Evolutionary conservation across 2,329 filamentous ascomycete species (phyloP).

Genomic region (Trichoderma pleuroti): DNA sequence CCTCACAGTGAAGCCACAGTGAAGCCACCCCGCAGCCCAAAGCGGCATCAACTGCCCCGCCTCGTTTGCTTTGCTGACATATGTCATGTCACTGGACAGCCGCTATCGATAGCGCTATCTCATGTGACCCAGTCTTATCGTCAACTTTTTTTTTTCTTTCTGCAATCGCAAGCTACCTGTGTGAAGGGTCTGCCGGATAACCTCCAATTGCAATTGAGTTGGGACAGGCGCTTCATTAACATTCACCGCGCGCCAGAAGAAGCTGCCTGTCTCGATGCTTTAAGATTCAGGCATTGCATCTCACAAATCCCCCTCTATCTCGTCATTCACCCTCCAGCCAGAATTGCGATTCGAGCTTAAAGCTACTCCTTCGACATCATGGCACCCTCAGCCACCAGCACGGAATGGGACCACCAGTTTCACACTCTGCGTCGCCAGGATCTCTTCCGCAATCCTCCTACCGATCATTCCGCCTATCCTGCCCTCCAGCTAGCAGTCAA

Average conservation of each 20-base stretch:
- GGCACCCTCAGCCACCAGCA: constrained; percentile 57
- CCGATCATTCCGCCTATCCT: constrained; percentile 83
- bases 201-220: constrained; percentile 26
- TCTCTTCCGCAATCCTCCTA: constrained; percentile 84
- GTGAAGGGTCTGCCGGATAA: constrained; percentile 25
- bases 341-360: background rate
- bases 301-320: background rate
- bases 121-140: constrained; percentile 26
- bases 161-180: constrained; percentile 14
- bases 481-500: constrained; percentile 79
- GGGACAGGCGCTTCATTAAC: constrained; percentile 12
- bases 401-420: constrained; percentile 80
- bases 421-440: constrained; percentile 81
- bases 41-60: background rate
- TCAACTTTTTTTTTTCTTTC: constrained; percentile 34
- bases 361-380: constrained; percentile 37
- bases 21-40: background rate
- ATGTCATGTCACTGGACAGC: constrained; percentile 13
- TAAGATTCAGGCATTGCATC: background rate
- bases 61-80: background rate
- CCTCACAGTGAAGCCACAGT: background rate
- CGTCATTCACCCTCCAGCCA: background rate
- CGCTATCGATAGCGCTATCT: constrained; percentile 19
- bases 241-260: background rate
- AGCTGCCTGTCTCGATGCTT: constrained; percentile 11